Conservation (phyloP, 306 rosid genomes). For the Inga laurina region DNA sequence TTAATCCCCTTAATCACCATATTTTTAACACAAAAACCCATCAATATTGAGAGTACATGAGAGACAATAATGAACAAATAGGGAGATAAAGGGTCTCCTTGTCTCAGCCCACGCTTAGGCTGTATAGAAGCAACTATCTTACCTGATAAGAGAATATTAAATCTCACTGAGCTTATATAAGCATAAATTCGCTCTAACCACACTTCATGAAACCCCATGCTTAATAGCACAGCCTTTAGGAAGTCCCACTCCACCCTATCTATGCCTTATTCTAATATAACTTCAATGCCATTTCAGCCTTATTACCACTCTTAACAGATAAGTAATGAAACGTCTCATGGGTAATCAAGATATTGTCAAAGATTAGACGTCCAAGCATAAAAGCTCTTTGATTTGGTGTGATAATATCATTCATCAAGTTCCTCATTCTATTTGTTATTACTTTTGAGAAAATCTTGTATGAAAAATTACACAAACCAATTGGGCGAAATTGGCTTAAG, state of each 20-base stretch:
- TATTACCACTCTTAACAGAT: neutral
- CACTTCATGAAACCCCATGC: neutral
- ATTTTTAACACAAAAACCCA: rapidly evolving
- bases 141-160: neutral
- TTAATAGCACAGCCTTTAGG: rapidly evolving
- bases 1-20: rapidly evolving
- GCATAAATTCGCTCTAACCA: neutral
- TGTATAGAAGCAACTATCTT: neutral
- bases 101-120: neutral
- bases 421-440: neutral
- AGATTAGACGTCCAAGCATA: neutral
- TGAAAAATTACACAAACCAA: no score
- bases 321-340: neutral
- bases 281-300: neutral
- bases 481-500: neutral
- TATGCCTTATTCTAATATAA: neutral
- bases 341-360: neutral
- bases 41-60: rapidly evolving
- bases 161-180: neutral
- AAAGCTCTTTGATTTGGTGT: no score
- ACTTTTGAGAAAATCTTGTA: neutral
- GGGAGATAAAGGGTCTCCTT: neutral
- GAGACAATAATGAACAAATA: neutral
- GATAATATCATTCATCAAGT: no score
- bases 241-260: neutral